A percentile compares a stretch with the other conserved stretches of the same genome.
Conservation (phyloP, 2,329 filamentous ascomycete genomes). For the Claviceps lovelessii region DNA sequence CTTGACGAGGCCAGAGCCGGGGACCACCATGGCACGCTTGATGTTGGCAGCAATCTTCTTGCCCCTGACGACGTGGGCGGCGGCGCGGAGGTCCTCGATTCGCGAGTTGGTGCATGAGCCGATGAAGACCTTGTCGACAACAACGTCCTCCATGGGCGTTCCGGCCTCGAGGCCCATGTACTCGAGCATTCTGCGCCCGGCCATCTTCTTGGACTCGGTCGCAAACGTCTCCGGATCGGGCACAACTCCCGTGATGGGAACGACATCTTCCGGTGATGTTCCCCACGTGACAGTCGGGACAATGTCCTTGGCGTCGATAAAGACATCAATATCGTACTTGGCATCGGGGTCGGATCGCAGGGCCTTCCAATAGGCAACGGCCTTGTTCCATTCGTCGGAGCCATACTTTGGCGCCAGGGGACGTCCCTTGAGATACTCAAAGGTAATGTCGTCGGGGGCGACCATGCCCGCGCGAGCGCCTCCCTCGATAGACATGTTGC, state of each 20-base stretch:
- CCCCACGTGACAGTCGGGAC: slow-evolving; percentile 91
- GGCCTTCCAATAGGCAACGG: slow-evolving; percentile 73
- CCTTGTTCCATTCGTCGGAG: slow-evolving; percentile 80
- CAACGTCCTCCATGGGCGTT: slow-evolving; percentile 82
- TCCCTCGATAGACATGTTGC: slow-evolving; percentile 98
- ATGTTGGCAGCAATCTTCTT: slow-evolving; percentile 77
- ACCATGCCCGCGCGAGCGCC: slow-evolving; percentile 95
- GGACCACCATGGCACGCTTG: slow-evolving; percentile 90
- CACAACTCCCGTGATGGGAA: slow-evolving; percentile 85
- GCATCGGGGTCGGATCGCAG: slow-evolving; percentile 77
- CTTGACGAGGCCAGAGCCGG: slow-evolving; percentile 89
- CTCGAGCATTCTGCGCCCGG: slow-evolving; percentile 69
- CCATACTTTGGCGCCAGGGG: slow-evolving; percentile 76
- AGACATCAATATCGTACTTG: slow-evolving; percentile 78
- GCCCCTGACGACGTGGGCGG: slow-evolving; percentile 73
- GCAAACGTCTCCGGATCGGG: slow-evolving; percentile 80
- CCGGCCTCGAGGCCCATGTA: slow-evolving; percentile 91
- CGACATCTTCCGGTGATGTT: slow-evolving; percentile 87
- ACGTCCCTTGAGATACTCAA: slow-evolving; percentile 84
- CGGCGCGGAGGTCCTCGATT: slow-evolving; percentile 86
- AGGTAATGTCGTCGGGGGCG: slow-evolving; percentile 84
- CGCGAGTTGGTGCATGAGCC: slow-evolving; percentile 95
- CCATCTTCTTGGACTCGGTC: slow-evolving; percentile 63
- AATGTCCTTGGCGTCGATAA: slow-evolving; percentile 86
- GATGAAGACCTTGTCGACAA: slow-evolving; percentile 92